Evolutionary conservation across 208 protist species (phyloP).

Genomic region (Crithidia brevicula): DNA sequence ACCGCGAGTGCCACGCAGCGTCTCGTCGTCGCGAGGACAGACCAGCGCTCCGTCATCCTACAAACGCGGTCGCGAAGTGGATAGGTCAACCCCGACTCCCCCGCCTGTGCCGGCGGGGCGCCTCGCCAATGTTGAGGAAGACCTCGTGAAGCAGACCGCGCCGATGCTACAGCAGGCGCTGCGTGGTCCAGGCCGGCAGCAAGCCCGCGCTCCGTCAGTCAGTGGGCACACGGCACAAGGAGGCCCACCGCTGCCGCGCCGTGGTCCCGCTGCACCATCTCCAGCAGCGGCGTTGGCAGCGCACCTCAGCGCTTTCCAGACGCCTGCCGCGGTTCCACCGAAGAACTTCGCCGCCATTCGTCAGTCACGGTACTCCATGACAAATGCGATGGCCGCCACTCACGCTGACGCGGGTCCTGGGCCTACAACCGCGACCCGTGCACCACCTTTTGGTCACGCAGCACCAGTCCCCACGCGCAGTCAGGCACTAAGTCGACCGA

Average conservation of each 20-base stretch:
- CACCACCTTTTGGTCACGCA: neutral
- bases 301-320: slow-evolving; percentile 27
- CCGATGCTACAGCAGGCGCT: slow-evolving; percentile 11
- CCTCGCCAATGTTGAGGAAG: slow-evolving; percentile 12
- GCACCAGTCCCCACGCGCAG: slow-evolving; percentile 4
- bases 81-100: neutral
- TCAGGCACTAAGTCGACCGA: slow-evolving; percentile 26
- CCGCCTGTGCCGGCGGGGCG: neutral
- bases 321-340: slow-evolving; percentile 42
- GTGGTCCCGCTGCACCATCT: slow-evolving; percentile 52
- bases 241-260: slow-evolving; percentile 69
- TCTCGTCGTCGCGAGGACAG: slow-evolving; percentile 34
- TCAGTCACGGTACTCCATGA: slow-evolving; percentile 52
- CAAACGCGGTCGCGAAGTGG: slow-evolving; percentile 21
- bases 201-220: slow-evolving; percentile 46
- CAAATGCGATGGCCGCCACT: slow-evolving; percentile 40
- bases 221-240: slow-evolving; percentile 57
- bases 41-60: neutral
- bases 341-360: slow-evolving; percentile 42
- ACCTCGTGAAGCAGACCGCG: slow-evolving; percentile 1
- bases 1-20: slow-evolving; percentile 60
- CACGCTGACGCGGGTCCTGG: neutral
- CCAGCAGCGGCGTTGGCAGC: slow-evolving; percentile 17
- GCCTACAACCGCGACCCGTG: neutral
- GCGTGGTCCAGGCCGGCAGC: slow-evolving; percentile 20